phyloP scores from a whole-genome alignment of 2,329 filamentous ascomycete genomes.

The Alternaria brassicicola region DNA sequence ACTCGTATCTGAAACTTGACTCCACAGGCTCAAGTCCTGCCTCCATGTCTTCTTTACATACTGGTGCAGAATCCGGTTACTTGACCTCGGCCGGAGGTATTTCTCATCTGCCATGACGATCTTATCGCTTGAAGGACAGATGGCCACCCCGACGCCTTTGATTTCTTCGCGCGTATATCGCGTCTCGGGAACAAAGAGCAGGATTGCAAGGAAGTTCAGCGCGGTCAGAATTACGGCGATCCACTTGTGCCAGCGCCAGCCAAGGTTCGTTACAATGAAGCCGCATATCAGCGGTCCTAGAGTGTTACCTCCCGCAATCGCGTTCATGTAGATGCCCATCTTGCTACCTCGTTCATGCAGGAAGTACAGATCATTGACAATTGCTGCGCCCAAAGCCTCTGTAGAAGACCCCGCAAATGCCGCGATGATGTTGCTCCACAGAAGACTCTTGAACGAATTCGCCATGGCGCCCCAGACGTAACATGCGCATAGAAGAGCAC shows the following conservation, averaged over 20 bases:
- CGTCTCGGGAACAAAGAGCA: conserved; percentile 49
- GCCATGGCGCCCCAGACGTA: conserved; percentile 57
- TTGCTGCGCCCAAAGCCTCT: conserved; percentile 53
- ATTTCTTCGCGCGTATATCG: conserved; percentile 38
- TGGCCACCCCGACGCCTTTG: not conserved
- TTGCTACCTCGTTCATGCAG: conserved; percentile 45
- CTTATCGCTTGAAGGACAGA: conserved; percentile 21
- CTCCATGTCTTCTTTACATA: conserved; percentile 42
- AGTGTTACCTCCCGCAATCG: conserved; percentile 48
- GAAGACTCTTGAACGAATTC: conserved; percentile 49
- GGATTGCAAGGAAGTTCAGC: conserved; percentile 45
- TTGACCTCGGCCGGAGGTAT: not conserved
- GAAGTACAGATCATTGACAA: conserved; percentile 40
- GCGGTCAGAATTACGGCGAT: conserved; percentile 33
- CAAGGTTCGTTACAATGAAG: conserved; percentile 45
- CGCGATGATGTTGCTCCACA: conserved; percentile 55
- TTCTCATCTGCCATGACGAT: conserved; percentile 10
- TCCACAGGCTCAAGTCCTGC: conserved; percentile 46
- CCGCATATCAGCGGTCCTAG: conserved; percentile 50
- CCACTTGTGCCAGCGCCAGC: conserved; percentile 50
- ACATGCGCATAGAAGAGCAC: conserved; percentile 52
- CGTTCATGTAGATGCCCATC: conserved; percentile 48
- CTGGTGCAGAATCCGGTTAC: conserved; percentile 8
- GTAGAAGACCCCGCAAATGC: conserved; percentile 55
- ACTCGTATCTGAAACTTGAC: conserved; percentile 38